Base-by-base conservation (phyloP, 1,139 yeast species). In the Casaregolazyma suthepensis region DNA sequence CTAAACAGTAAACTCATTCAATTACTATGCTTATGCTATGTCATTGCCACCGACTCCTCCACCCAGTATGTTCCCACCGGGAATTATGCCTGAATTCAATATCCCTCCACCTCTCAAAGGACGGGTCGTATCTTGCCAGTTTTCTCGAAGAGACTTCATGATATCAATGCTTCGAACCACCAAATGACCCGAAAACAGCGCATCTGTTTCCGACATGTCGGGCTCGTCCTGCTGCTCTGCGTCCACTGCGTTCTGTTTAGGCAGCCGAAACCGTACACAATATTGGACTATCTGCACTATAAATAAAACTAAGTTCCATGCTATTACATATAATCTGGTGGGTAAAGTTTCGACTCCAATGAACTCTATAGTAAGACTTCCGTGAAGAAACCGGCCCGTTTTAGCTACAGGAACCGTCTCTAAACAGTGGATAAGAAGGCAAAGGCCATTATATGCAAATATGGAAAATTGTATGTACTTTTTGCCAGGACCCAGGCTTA, bases 361-460 rank as follows among this genome's bases (percentile, higher is more conserved):
- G 51, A 70, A 69, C 55, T 70, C 71, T 22, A 68, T 66, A 12
- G 71, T 65, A 20, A 69, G 56, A 1, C 70, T 65, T 31, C 73
- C 73, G 52, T 70, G 72, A 18, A 69, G 54, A 52, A 59, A 66
- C 18, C 59, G 61, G 35, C 58, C 64, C 5, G 54, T 51, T 19
- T 51, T 35, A 5, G 63, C 59, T 29, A 46, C 47, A 5, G 61
- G 61, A 15, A 56, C 58, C 13, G 52, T 53, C 10, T 54, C 45
- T n/a, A 60, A 17, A 26, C 43, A 23, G 53, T 59, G 64, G 46
- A 57, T 44, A 43, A 56, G 20, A 9, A 63, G 40, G 40, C 66
- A 61, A 29, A 58, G 51, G 10, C 49, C 45, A 47, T 56, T 58
- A 51, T 58, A 59, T 4, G 55, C 61, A 17, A 62, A 10, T 5